Conservation (phyloP, 1,284 basidiomycete genomes). For the Porodaedalea pini region DNA sequence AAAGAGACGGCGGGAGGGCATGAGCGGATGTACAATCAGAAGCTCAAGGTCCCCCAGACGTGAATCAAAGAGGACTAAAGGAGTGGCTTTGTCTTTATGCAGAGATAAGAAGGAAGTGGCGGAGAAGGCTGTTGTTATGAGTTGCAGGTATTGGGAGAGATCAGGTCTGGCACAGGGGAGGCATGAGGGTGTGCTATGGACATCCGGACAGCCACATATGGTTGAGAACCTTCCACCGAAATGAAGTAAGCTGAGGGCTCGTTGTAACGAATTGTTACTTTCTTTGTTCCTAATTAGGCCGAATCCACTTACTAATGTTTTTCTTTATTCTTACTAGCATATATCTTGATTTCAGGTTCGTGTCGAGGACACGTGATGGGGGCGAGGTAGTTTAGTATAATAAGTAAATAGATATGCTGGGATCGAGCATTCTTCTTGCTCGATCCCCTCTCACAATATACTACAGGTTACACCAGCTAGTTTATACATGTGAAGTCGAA, state of each 20-base stretch:
- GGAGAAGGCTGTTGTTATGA: constrained; percentile 43
- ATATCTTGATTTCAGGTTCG: too few species aligned
- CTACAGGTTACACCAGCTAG: too few species aligned
- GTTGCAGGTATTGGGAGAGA: constrained; percentile 46
- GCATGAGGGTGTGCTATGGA: constrained; percentile 22
- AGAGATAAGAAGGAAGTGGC: constrained; percentile 33
- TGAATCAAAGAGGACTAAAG: constrained; percentile 55
- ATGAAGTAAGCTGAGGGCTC: constrained; percentile 60
- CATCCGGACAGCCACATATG: not conserved
- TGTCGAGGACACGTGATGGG: too few species aligned
- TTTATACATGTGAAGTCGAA: too few species aligned
- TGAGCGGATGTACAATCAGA: constrained; percentile 43
- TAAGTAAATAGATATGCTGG: too few species aligned
- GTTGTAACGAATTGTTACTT: too few species aligned
- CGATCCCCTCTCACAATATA: too few species aligned
- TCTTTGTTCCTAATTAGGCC: too few species aligned
- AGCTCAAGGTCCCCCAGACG: constrained; percentile 50
- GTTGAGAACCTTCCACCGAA: constrained; percentile 14
- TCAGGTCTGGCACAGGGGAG: constrained; percentile 27
- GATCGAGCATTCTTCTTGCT: too few species aligned
- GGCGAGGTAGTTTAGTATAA: too few species aligned
- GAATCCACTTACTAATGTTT: too few species aligned
- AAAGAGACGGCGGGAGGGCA: constrained; percentile 33
- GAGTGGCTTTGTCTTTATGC: constrained; percentile 32
- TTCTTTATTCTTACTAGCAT: too few species aligned